Evolutionary conservation across 768 basidiomycete species (phyloP).

Genomic region (Hypholoma sublateritium): DNA sequence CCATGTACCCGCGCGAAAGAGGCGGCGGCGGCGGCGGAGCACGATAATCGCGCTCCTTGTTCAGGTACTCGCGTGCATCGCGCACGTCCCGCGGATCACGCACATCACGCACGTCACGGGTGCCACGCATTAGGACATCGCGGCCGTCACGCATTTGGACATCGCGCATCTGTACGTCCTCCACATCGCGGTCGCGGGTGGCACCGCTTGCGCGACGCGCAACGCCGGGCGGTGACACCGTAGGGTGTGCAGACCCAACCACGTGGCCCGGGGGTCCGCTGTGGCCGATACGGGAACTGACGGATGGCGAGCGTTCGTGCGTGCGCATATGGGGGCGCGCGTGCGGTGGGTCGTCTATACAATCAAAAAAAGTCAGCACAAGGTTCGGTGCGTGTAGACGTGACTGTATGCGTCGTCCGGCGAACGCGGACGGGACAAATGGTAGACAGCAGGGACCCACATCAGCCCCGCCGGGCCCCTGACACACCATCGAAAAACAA

Average conservation of each 20-base stretch:
- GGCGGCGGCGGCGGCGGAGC: not conserved
- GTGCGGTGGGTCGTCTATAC: not conserved
- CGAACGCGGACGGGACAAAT: too few relatives aligned
- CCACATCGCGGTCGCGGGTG: not conserved
- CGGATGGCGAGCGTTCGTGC: not conserved
- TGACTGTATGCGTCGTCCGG: too few relatives aligned
- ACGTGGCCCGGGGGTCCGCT: not conserved
- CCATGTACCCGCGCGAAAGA: not conserved
- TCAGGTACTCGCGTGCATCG: constrained; percentile 24
- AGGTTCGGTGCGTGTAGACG: not conserved
- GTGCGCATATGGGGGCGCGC: not conserved
- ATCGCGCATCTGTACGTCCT: constrained; percentile 4
- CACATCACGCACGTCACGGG: constrained; percentile 1
- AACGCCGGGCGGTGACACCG: not conserved
- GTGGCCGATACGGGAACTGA: not conserved
- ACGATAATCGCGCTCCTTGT: constrained; percentile 17
- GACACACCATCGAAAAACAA: not conserved
- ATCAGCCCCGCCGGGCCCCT: too few relatives aligned
- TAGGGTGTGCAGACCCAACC: not conserved
- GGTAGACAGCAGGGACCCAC: too few relatives aligned
- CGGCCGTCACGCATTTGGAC: constrained; percentile 10
- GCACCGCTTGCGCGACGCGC: not conserved
- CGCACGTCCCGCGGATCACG: not conserved
- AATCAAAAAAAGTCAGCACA: not conserved
- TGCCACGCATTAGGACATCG: constrained; percentile 5